Base-by-base conservation (phyloP, 176 grass and related monocot genomes). In the Zea luxurians region DNA sequence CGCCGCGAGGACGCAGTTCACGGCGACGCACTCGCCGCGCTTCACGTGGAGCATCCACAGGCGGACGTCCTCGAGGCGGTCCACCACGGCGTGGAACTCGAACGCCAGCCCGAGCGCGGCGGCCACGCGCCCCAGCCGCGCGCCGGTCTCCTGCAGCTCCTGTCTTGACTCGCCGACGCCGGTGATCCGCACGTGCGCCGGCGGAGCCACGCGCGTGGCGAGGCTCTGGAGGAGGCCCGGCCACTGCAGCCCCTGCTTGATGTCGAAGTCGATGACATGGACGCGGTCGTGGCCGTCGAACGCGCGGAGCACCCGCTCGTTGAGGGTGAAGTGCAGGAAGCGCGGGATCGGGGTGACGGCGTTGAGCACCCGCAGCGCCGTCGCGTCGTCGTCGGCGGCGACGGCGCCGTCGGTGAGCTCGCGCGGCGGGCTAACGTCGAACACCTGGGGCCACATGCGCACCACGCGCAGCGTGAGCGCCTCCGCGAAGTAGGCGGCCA, bases 21-120 rank as follows among this genome's bases (percentile, higher is more conserved):
- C 88, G 44, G 96, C 96, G 10, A 99, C 86, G 67, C 92, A 66
- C 86, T 99, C 96, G 70, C 91, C 92, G 73, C 90, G 81, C 80
- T 99, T 99, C n/a, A 99, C 92, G 57, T 99, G 92, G 73, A 99
- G 93, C 96, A 96, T 99, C 96, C 96, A 99, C 7, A 99, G 86
- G 78, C 96, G 85, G 61, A 99, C 96, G 54, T 99, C 96, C 78
- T 99, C 96, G 41, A 99, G 77, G 18, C 92, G 85, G 68, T 96
- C 96, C 4, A 93, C 90, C 21, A 99, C 96, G 9, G 90, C 63
- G 66, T 99, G 96, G 83, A 96, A 99, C 78, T 95, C 96, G 53
- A 99, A 99, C 0, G 81, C 75, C 61, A 99, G 88, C 8, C 89
- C 85, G 3, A 90, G 70, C 6, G 48, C 49, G 17, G 91, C 78